phyloP scores from a whole-genome alignment of 169 alveolate genomes.

The Eimeria necatrix region DNA sequence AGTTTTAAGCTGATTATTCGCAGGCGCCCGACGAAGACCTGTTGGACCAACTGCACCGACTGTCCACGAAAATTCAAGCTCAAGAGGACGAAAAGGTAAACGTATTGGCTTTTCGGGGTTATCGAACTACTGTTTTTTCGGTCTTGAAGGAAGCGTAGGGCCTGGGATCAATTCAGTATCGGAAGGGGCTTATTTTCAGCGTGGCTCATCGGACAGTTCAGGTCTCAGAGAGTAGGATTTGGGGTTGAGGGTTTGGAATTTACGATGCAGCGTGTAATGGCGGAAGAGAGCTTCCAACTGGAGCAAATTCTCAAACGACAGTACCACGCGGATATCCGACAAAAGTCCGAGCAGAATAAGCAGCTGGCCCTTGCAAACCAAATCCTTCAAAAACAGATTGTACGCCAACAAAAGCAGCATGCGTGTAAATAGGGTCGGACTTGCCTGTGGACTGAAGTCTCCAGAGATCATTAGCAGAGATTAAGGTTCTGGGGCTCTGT shows the following conservation, averaged over 20 bases:
- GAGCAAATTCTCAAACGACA: constrained; percentile 56
- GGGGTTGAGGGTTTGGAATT: not conserved
- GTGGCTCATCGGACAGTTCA: not conserved
- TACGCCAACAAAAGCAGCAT: not conserved
- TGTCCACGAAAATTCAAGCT: constrained; percentile 55
- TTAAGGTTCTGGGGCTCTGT: not conserved
- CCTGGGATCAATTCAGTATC: no score
- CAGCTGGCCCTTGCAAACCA: constrained; percentile 21
- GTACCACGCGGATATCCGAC: constrained; percentile 59
- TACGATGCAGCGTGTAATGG: constrained; percentile 47
- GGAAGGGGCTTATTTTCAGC: not conserved
- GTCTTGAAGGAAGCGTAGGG: no score
- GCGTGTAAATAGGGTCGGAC: not conserved
- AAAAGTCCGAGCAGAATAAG: constrained; percentile 43
- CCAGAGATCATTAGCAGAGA: not conserved
- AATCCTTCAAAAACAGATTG: constrained; percentile 38
- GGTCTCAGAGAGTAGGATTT: not conserved
- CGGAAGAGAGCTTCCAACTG: constrained; percentile 63
- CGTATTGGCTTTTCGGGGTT: no score
- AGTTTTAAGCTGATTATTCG: not conserved
- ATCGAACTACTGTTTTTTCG: no score
- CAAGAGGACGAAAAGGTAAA: constrained; percentile 63
- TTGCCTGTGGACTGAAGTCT: no score
- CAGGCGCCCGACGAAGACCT: constrained; percentile 34
- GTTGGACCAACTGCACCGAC: constrained; percentile 22